Conservation (phyloP, 2,329 filamentous ascomycete genomes). For the Botrytis pseudocinerea region DNA sequence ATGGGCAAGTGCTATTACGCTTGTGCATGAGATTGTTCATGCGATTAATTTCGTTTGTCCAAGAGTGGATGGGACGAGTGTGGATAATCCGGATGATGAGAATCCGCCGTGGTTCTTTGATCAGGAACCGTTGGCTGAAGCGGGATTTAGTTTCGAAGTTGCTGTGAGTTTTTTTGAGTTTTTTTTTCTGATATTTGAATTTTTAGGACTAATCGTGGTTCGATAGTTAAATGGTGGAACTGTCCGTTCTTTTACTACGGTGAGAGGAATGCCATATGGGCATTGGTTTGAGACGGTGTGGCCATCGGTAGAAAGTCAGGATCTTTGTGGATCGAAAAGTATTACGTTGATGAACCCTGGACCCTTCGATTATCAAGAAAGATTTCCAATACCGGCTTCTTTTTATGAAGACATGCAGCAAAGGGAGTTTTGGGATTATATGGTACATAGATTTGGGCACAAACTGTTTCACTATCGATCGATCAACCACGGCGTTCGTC, state of each 20-base stretch:
- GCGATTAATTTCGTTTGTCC: slow-evolving; percentile 18
- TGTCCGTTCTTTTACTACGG: not conserved
- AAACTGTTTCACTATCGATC: slow-evolving; percentile 26
- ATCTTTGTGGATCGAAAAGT: not conserved
- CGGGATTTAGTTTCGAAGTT: slow-evolving; percentile 29
- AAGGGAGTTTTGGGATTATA: slow-evolving; percentile 30
- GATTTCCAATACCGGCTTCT: slow-evolving; percentile 27
- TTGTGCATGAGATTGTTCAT: slow-evolving; percentile 29
- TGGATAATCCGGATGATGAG: not conserved
- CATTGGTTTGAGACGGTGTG: slow-evolving; percentile 26
- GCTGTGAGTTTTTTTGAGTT: slow-evolving; percentile 21
- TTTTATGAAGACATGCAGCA: slow-evolving; percentile 33
- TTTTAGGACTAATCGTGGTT: not conserved
- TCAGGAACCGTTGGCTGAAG: slow-evolving; percentile 26
- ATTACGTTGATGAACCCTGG: slow-evolving; percentile 24
- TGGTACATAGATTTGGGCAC: slow-evolving; percentile 26
- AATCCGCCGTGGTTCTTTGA: slow-evolving; percentile 28
- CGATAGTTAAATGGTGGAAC: slow-evolving; percentile 14
- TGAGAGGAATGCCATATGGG: slow-evolving; percentile 23
- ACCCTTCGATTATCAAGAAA: slow-evolving; percentile 11
- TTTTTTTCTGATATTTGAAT: not conserved
- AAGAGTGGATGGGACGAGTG: not conserved
- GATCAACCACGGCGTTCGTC: slow-evolving; percentile 16
- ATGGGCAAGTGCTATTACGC: slow-evolving; percentile 27
- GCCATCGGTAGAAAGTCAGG: slow-evolving; percentile 11